These are phyloP conservation scores for Paraphoma sp. DNA, from an alignment of 2,329 filamentous ascomycete species.

Conservation along the genomic window DNA sequence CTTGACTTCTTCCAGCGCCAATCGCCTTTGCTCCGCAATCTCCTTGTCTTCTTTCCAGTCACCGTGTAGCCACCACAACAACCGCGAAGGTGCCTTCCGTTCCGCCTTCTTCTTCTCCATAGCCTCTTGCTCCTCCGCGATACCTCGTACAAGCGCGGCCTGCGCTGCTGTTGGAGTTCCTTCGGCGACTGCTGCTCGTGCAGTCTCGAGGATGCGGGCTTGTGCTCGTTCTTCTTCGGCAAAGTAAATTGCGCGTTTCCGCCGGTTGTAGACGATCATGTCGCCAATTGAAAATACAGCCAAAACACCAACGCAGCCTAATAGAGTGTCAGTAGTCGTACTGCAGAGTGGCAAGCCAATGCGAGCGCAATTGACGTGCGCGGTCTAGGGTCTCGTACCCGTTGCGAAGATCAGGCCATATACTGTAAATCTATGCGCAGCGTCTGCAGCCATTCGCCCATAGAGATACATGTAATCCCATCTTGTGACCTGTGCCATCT, in stretches of 20 bases:
- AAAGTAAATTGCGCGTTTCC: conserved; percentile 68
- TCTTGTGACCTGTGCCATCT: conserved; percentile 57
- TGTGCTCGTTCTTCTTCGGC: conserved; percentile 58
- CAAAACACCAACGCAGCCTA: conserved; percentile 66
- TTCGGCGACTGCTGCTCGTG: conserved; percentile 49
- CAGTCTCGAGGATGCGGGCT: conserved; percentile 51
- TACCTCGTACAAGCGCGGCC: conserved; percentile 59
- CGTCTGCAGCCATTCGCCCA: conserved; percentile 59
- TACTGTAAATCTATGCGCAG: conserved; percentile 66
- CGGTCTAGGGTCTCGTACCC: conserved; percentile 51
- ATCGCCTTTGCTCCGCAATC: conserved; percentile 41
- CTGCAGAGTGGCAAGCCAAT: background rate
- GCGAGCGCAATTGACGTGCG: conserved; percentile 15
- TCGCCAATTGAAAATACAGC: conserved; percentile 70
- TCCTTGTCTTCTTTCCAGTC: conserved; percentile 48
- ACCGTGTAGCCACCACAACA: conserved; percentile 46
- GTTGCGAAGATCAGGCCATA: conserved; percentile 66
- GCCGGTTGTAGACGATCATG: conserved; percentile 71
- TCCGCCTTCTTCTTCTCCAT: conserved; percentile 44
- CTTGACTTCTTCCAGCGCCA: conserved; percentile 40
- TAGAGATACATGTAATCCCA: conserved; percentile 57
- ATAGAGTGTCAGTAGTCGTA: conserved; percentile 13
- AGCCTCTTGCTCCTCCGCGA: conserved; percentile 68
- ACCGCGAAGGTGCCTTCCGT: conserved; percentile 35
- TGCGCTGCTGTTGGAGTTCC: conserved; percentile 59